phyloP scores from a whole-genome alignment of 345 rosid species.

The Salix arbutifolia region DNA sequence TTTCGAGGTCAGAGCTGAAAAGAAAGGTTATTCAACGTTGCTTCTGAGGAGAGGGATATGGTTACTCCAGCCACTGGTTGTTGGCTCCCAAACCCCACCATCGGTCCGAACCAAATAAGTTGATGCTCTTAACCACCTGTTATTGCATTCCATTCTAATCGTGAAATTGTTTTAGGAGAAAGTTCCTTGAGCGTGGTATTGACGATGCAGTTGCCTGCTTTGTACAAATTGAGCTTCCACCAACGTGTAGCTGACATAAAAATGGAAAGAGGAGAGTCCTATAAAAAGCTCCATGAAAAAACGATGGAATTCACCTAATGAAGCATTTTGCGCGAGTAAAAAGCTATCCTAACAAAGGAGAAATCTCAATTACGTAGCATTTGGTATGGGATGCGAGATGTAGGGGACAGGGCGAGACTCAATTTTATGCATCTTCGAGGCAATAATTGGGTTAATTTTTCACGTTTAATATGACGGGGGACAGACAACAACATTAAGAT shows the following conservation, averaged over 20 bases:
- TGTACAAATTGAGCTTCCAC: not conserved
- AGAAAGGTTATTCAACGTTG: not conserved
- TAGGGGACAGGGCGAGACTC: no score
- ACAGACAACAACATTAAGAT: no score
- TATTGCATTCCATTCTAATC: not conserved
- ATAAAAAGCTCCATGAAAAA: no score
- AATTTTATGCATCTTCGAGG: no score
- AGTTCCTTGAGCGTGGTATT: not conserved
- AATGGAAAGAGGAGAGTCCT: not conserved
- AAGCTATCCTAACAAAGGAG: no score
- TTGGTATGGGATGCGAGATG: no score
- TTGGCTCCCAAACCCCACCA: not conserved
- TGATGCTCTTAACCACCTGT: not conserved
- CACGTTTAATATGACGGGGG: no score
- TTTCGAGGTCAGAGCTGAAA: not conserved
- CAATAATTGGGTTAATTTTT: no score
- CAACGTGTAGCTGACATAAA: not conserved
- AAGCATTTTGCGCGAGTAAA: no score
- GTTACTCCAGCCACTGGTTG: not conserved
- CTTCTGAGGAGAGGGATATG: not conserved
- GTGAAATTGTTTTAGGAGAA: not conserved
- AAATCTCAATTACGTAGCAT: no score
- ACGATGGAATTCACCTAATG: no score
- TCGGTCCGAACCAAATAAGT: not conserved
- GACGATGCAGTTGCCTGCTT: not conserved